A percentile compares a stretch with the other conserved stretches of the same genome.
phyloP scores from a whole-genome alignment of 306 rosid genomes.

The Bauhinia variegata region DNA sequence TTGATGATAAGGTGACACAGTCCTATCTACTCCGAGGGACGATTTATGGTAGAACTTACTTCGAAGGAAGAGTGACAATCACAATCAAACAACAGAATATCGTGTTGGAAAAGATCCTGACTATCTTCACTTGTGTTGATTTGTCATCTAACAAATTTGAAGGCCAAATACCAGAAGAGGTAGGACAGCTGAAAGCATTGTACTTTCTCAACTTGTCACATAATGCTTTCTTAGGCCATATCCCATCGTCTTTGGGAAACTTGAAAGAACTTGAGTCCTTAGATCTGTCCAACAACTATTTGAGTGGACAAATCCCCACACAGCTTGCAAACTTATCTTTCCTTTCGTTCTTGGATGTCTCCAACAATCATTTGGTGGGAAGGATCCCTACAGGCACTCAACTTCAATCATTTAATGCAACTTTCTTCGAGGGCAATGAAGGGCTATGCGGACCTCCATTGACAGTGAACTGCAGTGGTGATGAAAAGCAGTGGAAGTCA shows the following conservation, averaged over 20 bases:
- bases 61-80: background rate
- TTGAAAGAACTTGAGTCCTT: conserved; percentile 39
- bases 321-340: conserved; percentile 34
- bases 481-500: background rate
- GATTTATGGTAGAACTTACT: too few relatives aligned
- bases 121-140: conserved; percentile 27
- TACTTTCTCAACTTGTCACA: conserved; percentile 39
- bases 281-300: conserved; percentile 41
- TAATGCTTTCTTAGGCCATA: conserved; percentile 38
- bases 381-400: conserved; percentile 34
- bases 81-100: conserved; percentile 21
- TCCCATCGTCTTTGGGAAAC: conserved; percentile 32
- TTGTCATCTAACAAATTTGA: conserved; percentile 39
- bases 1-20: background rate
- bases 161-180: background rate
- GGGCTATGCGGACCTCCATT: conserved; percentile 43
- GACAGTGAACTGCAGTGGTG: background rate
- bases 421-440: conserved; percentile 23
- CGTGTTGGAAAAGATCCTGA: conserved; percentile 32
- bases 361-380: conserved; percentile 40
- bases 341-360: conserved; percentile 35
- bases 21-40: too few relatives aligned
- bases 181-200: conserved; percentile 22
- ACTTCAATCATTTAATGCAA: conserved; percentile 25
- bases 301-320: conserved; percentile 34